A percentile compares a stretch with the other conserved stretches of the same genome.
Evolutionary conservation across 805 yeast species (phyloP).

Genomic region (Saturnispora quitensis): DNA sequence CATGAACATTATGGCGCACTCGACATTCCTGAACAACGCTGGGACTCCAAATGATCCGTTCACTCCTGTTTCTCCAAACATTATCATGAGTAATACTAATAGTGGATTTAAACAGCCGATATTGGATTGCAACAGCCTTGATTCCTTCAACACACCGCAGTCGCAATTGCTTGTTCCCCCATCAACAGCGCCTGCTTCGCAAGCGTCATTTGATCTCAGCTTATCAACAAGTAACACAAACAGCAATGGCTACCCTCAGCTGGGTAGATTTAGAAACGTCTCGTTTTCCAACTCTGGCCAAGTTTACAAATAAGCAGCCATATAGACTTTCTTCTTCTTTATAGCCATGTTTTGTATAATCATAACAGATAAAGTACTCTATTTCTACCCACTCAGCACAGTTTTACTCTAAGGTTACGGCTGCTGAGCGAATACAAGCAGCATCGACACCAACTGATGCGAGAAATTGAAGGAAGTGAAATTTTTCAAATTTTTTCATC

Average conservation of each 20-base stretch:
- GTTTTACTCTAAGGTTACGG: background rate
- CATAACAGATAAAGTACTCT: background rate
- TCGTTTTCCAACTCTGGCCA: background rate
- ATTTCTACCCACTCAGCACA: background rate
- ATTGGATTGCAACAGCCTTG: background rate
- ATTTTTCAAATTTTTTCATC: background rate
- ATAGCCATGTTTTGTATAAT: background rate
- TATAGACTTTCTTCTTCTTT: background rate
- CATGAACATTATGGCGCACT: constrained; percentile 1
- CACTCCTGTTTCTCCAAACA: constrained; percentile 6
- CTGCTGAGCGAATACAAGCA: background rate
- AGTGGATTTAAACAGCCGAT: background rate
- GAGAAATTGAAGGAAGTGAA: background rate
- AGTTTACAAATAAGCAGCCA: background rate
- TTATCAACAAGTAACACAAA: background rate
- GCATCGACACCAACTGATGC: background rate
- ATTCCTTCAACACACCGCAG: constrained; percentile 2
- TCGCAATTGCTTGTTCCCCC: background rate
- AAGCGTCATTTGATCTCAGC: constrained; percentile 3
- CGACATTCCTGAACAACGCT: background rate
- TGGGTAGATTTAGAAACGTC: background rate
- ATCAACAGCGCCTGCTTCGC: background rate
- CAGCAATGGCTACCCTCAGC: background rate
- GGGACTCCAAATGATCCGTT: constrained; percentile 4
- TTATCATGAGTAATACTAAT: constrained; percentile 2